Evolutionary conservation across 106 monocot genomes (phyloP).

Genomic region (Cymbidium sinense): DNA sequence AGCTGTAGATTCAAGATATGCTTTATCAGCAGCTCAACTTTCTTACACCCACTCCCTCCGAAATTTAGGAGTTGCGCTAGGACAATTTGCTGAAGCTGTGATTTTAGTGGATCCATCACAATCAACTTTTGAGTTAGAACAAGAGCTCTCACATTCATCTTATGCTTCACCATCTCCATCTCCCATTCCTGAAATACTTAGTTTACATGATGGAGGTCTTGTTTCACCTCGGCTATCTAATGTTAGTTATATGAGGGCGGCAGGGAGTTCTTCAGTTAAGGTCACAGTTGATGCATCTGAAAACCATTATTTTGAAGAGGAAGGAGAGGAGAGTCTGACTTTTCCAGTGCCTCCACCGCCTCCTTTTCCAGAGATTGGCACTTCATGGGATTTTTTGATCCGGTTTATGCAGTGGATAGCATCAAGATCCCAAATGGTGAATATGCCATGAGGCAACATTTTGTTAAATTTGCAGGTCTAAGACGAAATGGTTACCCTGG

Average conservation of each 20-base stretch:
- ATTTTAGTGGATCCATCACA: slow-evolving; percentile 33
- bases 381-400: slow-evolving; percentile 50
- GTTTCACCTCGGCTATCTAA: slow-evolving; percentile 24
- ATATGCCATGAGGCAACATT: neutral
- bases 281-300: slow-evolving; percentile 26
- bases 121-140: slow-evolving; percentile 44
- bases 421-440: slow-evolving; percentile 1
- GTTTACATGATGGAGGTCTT: slow-evolving; percentile 25
- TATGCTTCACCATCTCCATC: slow-evolving; percentile 69
- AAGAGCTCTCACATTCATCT: slow-evolving; percentile 53
- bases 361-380: slow-evolving; percentile 6
- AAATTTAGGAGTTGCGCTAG: slow-evolving; percentile 48
- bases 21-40: slow-evolving; percentile 77
- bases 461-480: slow-evolving; percentile 5
- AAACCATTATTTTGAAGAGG: slow-evolving; percentile 26
- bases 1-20: slow-evolving; percentile 68
- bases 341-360: slow-evolving; percentile 37
- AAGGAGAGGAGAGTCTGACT: slow-evolving; percentile 9
- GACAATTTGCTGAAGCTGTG: slow-evolving; percentile 60
- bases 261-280: slow-evolving; percentile 20
- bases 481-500: slow-evolving; percentile 15
- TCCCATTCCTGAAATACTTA: slow-evolving; percentile 16
- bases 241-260: slow-evolving; percentile 44
- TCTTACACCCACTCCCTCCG: slow-evolving; percentile 71
- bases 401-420: slow-evolving; percentile 10